phyloP scores from a whole-genome alignment of 495 filamentous ascomycete genomes.

The Cercophora newfieldiana region DNA sequence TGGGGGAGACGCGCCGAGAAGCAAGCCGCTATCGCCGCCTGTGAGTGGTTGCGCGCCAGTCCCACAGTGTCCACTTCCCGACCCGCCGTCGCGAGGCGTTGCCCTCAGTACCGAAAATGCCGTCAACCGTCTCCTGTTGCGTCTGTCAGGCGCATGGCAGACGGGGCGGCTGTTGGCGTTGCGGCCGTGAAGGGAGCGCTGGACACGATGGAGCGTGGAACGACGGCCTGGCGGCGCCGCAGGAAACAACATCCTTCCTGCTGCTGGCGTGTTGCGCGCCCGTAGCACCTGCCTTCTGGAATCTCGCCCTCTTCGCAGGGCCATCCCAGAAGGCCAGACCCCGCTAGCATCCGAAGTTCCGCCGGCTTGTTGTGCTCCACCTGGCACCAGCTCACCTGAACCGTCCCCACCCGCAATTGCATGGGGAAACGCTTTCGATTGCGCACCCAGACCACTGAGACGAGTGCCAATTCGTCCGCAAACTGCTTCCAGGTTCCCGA shows the following conservation, averaged over 20 bases:
- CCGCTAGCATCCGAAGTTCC: neutral
- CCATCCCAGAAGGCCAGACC: neutral
- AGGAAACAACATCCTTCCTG: constrained; percentile 7
- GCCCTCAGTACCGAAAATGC: constrained; percentile 18
- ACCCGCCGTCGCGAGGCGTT: neutral
- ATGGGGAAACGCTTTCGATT: neutral
- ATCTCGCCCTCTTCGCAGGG: neutral
- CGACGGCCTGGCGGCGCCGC: constrained; percentile 14
- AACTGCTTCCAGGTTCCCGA: neutral
- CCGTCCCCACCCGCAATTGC: neutral
- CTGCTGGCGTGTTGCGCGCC: neutral
- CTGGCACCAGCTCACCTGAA: no score
- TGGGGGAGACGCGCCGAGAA: neutral
- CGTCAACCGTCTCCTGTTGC: neutral
- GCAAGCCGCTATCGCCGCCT: constrained; percentile 8
- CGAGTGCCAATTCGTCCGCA: neutral
- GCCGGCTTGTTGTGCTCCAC: neutral
- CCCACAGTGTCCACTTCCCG: neutral
- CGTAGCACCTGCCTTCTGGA: neutral
- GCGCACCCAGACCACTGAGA: no score
- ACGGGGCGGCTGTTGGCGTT: neutral
- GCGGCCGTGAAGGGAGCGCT: neutral
- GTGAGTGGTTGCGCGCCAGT: neutral
- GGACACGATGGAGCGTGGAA: neutral
- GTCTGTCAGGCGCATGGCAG: neutral